Evolutionary conservation across 805 yeast genomes (phyloP), one percentile per base, ranked within the genome.

Genomic region (Schizosaccharomyces osmophilus): DNA sequence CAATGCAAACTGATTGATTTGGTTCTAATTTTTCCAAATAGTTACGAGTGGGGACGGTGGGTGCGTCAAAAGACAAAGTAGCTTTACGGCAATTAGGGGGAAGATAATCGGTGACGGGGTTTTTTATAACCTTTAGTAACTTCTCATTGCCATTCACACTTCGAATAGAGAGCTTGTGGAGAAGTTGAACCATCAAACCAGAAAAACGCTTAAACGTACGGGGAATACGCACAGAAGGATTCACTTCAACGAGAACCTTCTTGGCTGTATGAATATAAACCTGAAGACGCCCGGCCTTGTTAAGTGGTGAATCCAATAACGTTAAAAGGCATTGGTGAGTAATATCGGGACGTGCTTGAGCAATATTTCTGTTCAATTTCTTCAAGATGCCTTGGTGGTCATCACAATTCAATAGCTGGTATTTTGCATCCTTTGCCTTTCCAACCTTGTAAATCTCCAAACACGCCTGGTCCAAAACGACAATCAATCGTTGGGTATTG

Each of bases 321-420:
- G 98, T 90, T 72, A 93, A 77, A 54, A 93, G 79, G 77, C 98
- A 93, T 64, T 65, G 98, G 71, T 93, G 98, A 55, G 98, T 93
- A 68, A 93, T 93, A 72, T 93, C 98, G n/a, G 98, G 98, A 72
- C 98, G 82, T 6, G 97, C 97, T 70, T 93, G 98, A 59, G 95
- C 87, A 65, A 93, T 90, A 70, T 93, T 97, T 70, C 97, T 81
- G 61, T 95, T 95, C 95, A 90, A 87, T 71, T 88, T 90, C 72
- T 90, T 84, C 68, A 93, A 76, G 61, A 90, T 76, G 17, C 97
- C 97, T 74, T 93, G 98, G 72, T 93, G 98, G 71, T 93, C 98
- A 72, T 93, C 98, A 77, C 98, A 93, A 75, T 93, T 93, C 69
- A 93, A 77, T 64, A 93, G 74, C 0, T 95, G 97, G 69, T 84